Evolutionary conservation across 2,329 filamentous ascomycete species (phyloP), one percentile per base, ranked within the genome.

Genomic region (Alternaria burnsii): DNA sequence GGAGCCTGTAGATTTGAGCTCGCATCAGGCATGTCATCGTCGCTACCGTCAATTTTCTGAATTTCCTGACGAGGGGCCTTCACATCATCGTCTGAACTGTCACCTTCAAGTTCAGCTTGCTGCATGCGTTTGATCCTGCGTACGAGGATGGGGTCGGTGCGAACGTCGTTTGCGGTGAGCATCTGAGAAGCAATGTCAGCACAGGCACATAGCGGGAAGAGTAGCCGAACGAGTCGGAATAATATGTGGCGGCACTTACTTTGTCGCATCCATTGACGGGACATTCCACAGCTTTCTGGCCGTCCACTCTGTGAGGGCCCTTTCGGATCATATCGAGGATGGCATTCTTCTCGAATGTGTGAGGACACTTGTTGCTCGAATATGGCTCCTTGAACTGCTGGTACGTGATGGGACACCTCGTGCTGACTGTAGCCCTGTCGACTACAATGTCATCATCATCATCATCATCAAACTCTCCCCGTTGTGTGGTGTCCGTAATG

Each of bases 401-500:
- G 65, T 93, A 80, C 0, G 90, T 90, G 20, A 94, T 76, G 0
- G 90, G 90, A 70, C 91, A 94, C 68, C 87, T 89, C 32, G 89
- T 86, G 74, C 87, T 90, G 53, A 88, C 83, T 5, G 84, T 85
- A 63, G 88, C 87, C 50, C 86, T 83, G 28, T 86, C 84, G 30
- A 94, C 85, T 1, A 89, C 85, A 24, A 94, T 82, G 42, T 94
- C 91, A 20, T 91, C 89, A 16, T 84, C 91, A 20, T 91, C 89
- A 16, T 84, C 84, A 5, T 86, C 87, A 1, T 84, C 83, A n/a
- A 65, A 65, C 22, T 68, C 68, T 3, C 78, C 82, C 1, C 63
- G 61, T 54, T 76, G 67, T 16, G 61, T 69, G 38, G 28, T 28
- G 43, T 71, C 68, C 3, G 81, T 81, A 26, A 80, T 71, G 11